These are phyloP conservation scores for Urostyla sp. DNA, from an alignment of 73 alveolate species.

Conservation along the genomic window DNA sequence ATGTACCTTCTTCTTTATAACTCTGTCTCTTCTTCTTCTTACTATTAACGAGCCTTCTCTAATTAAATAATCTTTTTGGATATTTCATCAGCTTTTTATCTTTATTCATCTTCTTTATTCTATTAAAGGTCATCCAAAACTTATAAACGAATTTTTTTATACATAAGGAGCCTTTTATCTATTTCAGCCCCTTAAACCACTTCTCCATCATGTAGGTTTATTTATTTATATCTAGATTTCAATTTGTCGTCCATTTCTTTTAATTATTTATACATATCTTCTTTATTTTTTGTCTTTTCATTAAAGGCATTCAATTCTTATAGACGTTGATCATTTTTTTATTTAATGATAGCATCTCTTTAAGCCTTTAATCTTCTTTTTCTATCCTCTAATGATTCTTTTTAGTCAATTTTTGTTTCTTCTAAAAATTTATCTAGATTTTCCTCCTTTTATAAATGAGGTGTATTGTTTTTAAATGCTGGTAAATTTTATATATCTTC, in stretches of 20 bases:
- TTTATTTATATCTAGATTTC: constrained; percentile 17
- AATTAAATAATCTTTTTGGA: constrained; percentile 11
- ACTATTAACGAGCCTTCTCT: constrained; percentile 41
- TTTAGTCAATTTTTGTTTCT: neutral
- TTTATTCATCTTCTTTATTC: neutral
- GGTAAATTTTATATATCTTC: constrained; percentile 13
- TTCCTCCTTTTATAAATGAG: constrained; percentile 13
- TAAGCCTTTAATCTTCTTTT: constrained; percentile 11
- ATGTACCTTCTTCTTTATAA: neutral
- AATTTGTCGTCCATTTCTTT: constrained; percentile 24
- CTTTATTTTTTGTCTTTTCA: constrained; percentile 11
- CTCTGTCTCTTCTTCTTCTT: constrained; percentile 28
- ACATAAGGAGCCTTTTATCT: constrained; percentile 39
- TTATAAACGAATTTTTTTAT: neutral
- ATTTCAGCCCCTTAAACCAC: neutral
- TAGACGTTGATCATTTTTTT: constrained; percentile 34
- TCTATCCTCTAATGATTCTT: constrained; percentile 43
- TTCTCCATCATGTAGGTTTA: constrained; percentile 8
- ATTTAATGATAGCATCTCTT: constrained; percentile 30
- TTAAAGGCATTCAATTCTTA: constrained; percentile 34
- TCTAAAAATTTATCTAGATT: constrained; percentile 28
- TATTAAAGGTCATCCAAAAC: neutral
- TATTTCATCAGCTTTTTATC: constrained; percentile 18
- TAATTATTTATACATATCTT: constrained; percentile 37
- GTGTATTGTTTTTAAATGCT: constrained; percentile 13